Conservation (phyloP, 371 early-diverging fungal genomes). For the Actinomucor elegans region DNA sequence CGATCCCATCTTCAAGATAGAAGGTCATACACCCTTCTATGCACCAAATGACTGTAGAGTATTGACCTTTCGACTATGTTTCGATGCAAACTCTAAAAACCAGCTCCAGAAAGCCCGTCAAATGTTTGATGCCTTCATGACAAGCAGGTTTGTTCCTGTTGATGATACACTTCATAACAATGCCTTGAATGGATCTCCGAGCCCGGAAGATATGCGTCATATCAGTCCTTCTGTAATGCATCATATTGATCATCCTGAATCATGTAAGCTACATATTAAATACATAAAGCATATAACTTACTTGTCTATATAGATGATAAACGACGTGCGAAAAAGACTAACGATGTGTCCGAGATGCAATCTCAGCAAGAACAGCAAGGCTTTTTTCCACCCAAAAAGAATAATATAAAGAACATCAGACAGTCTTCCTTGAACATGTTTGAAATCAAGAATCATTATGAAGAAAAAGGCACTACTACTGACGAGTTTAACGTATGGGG, state of each 20-base stretch:
- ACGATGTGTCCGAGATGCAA: neutral
- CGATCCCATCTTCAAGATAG: constrained; percentile 4
- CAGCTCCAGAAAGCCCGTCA: constrained; percentile 8
- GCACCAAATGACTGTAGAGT: constrained; percentile 11
- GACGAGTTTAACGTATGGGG: constrained; percentile 13
- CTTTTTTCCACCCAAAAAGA: constrained; percentile 5
- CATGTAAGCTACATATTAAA: constrained; percentile 13
- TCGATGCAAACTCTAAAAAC: constrained; percentile 18
- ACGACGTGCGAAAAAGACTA: neutral
- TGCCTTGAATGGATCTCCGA: constrained; percentile 19
- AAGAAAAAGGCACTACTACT: neutral
- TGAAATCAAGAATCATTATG: neutral
- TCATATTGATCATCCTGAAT: constrained; percentile 26
- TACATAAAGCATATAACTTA: neutral
- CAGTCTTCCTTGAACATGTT: neutral
- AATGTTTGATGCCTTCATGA: constrained; percentile 25
- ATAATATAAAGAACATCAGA: no score
- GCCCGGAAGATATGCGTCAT: constrained; percentile 22
- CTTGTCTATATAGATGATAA: constrained; percentile 10
- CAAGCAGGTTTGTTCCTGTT: constrained; percentile 19
- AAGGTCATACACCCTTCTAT: constrained; percentile 2
- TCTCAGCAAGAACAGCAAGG: neutral
- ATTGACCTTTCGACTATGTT: constrained; percentile 16
- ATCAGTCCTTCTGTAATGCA: constrained; percentile 30
- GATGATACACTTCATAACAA: constrained; percentile 21